These are phyloP conservation scores for Penicillium corylophilum DNA, from an alignment of 2,329 filamentous ascomycete species.

Conservation along the genomic window DNA sequence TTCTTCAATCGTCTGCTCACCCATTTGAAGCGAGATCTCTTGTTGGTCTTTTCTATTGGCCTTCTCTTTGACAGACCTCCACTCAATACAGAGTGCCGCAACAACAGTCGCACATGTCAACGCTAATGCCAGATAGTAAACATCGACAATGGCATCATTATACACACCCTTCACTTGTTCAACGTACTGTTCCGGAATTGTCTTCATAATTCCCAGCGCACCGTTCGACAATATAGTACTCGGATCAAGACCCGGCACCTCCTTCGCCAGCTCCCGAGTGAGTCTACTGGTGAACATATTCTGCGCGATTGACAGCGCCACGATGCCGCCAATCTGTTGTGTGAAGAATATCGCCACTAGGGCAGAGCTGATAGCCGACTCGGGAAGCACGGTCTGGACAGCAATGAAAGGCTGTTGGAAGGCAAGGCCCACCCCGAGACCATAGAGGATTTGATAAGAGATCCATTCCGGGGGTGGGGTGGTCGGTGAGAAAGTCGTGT, in stretches of 20 bases:
- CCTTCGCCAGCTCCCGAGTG: not conserved
- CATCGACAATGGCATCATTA: not conserved
- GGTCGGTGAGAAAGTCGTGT: constrained; percentile 5
- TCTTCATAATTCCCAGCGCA: not conserved
- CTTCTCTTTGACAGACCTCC: not conserved
- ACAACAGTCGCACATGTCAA: not conserved
- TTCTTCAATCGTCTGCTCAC: not conserved
- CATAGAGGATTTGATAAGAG: constrained; percentile 30
- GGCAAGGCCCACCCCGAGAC: constrained; percentile 23
- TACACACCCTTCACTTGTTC: not conserved
- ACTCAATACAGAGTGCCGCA: not conserved
- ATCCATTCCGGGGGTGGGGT: constrained; percentile 25
- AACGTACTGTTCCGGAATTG: not conserved
- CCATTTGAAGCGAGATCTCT: not conserved
- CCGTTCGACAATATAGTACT: not conserved
- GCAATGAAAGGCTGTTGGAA: constrained; percentile 27
- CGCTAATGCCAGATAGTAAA: not conserved
- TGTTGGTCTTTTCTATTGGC: not conserved
- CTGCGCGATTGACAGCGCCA: constrained; percentile 11
- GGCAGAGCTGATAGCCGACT: constrained; percentile 6
- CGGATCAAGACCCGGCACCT: not conserved
- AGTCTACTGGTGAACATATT: constrained; percentile 10
- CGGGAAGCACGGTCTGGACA: constrained; percentile 18
- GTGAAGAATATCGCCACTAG: constrained; percentile 11
- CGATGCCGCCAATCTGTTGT: constrained; percentile 9